A percentile compares a stretch with the other conserved stretches of the same genome.
These are phyloP conservation scores for Acer saccharum DNA, from an alignment of 345 rosid species.

Conservation along the genomic window DNA sequence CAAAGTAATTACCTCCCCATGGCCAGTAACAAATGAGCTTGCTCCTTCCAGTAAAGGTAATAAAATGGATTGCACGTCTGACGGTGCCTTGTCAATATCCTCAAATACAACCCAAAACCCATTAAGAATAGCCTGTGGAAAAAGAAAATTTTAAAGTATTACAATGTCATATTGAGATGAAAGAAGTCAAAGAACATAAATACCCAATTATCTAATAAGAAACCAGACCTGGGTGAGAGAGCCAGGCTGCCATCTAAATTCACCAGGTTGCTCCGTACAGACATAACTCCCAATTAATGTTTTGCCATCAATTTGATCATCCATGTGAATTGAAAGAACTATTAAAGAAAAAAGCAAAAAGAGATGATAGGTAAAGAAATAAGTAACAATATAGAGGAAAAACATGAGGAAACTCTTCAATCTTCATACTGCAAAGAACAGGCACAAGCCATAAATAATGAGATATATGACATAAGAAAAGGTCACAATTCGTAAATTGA, in stretches of 20 bases:
- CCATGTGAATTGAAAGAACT: constrained; percentile 90
- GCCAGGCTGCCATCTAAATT: constrained; percentile 98
- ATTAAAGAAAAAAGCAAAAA: neutral
- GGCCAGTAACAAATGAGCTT: constrained; percentile 58
- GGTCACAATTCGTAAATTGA: neutral
- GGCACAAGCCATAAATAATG: neutral
- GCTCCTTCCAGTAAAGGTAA: constrained; percentile 88
- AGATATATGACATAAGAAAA: neutral
- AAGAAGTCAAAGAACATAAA: constrained; percentile 17
- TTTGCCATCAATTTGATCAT: constrained; percentile 97
- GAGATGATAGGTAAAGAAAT: constrained; percentile 3
- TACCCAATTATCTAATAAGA: neutral
- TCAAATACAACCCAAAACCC: constrained; percentile 97
- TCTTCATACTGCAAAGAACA: neutral
- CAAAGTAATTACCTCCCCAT: constrained; percentile 67
- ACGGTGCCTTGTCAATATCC: constrained; percentile 90
- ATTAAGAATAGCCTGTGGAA: constrained; percentile 66
- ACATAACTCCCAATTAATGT: constrained; percentile 90
- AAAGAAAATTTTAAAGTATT: neutral
- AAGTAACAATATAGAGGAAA: neutral
- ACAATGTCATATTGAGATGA: neutral
- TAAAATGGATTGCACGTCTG: constrained; percentile 80
- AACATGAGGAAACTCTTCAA: neutral
- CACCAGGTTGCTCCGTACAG: constrained; percentile 95
- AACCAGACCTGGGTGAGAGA: constrained; percentile 86